A percentile compares a stretch with the other conserved stretches of the same genome.
Evolutionary conservation across 306 rosid species (phyloP).

Genomic region (Dryas alaskensis): DNA sequence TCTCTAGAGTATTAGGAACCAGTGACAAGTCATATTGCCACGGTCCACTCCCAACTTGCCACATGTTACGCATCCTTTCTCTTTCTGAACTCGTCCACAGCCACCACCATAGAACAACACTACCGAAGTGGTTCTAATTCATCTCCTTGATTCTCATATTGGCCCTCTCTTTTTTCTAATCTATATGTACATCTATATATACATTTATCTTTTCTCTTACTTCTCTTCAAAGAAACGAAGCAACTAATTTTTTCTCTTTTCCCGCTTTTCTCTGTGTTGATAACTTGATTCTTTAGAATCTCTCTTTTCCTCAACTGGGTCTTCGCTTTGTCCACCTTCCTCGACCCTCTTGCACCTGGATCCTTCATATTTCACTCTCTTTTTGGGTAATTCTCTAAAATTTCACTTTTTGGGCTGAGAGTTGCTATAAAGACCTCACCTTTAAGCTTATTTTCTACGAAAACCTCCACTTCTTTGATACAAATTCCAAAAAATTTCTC

Average conservation of each 20-base stretch:
- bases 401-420: not conserved
- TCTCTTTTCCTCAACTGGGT: slow-evolving; percentile 25
- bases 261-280: slow-evolving; percentile 34
- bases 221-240: slow-evolving; percentile 57
- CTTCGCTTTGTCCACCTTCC: slow-evolving; percentile 29
- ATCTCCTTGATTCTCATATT: slow-evolving; percentile 22
- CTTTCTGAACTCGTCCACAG: not conserved
- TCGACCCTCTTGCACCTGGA: slow-evolving; percentile 15
- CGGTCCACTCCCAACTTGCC: slow-evolving; percentile 8
- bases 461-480: slow-evolving; percentile 3
- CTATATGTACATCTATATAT: slow-evolving; percentile 4
- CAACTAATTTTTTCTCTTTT: slow-evolving; percentile 33
- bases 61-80: not conserved
- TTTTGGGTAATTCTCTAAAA: slow-evolving; percentile 10
- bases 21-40: not conserved
- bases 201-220: slow-evolving; percentile 38
- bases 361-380: slow-evolving; percentile 18
- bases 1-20: not conserved
- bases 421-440: slow-evolving; percentile 10
- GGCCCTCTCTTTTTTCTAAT: slow-evolving; percentile 11
- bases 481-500: not conserved
- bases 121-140: slow-evolving; percentile 17
- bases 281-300: slow-evolving; percentile 22
- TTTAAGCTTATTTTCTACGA: slow-evolving; percentile 3
- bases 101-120: slow-evolving; percentile 3